Base-by-base conservation (phyloP, 352 stramenopile genomes). In the Globisporangium nodosum region DNA sequence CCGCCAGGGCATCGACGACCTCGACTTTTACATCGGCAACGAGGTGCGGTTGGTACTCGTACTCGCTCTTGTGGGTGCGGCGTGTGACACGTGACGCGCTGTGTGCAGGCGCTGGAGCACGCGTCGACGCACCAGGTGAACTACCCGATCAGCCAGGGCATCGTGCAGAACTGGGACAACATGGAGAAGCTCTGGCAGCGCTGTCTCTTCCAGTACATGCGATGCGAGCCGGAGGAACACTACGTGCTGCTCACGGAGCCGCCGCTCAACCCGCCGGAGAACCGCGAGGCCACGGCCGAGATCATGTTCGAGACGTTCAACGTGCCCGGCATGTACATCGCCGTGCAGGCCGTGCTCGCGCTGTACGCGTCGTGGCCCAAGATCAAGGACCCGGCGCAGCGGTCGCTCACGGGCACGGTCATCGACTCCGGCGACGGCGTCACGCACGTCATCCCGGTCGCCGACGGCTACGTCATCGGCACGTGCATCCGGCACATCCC, bases 271-370 rank as follows among this genome's bases (percentile, higher is more conserved):
- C 95, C 94, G 15, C 94, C 92, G 0, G 95, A 98, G 77, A 98
- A 98, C 74, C 78, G 89, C 43, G 94, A 98, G 65, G 89, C 92
- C 53, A 98, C 94, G 35, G 94, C 92, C 37, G 92, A 98, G 77
- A 97, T 98, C 72, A 98, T 98, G 91, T 98, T 98, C 59, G 93
- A 98, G 74, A 98, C 93, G 30, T 98, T 98, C 67, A 98, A 98
- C 67, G 93, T 98, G 3, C 93, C 93, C 0, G 91, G 87, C 0
- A 71, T 98, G 20, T 97, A 98, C 76, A 98, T 98, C 60, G 90
- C 86, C n/a, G 87, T 97, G 31, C 95, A 98, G 68, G 94, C 95
- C 11, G 93, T 98, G 51, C 70, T 98, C 51, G 92, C 94, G 24
- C 78, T 98, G 27, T 96, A 96, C 58, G 94, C 95, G 18, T 97